Conservation (phyloP, 2,329 filamentous ascomycete species). For the Trichophyton benhamiae region DNA sequence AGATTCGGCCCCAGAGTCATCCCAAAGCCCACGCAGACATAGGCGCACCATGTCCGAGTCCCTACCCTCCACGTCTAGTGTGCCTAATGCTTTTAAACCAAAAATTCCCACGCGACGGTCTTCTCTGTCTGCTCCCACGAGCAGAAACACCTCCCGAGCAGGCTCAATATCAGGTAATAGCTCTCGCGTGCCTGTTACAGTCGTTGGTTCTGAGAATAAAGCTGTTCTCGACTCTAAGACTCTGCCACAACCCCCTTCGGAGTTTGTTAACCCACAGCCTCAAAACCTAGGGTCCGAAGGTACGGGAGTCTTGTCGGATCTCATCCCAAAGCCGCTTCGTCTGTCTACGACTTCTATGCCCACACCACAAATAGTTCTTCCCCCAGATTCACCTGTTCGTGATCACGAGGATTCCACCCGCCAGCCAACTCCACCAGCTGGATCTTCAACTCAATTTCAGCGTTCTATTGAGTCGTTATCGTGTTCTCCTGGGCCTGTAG, state of each 20-base stretch:
- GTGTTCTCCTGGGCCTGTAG: constrained; percentile 40
- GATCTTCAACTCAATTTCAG: constrained; percentile 20
- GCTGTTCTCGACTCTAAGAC: background rate
- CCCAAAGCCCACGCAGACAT: constrained; percentile 22
- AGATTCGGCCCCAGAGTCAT: constrained; percentile 22
- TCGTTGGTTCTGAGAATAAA: background rate
- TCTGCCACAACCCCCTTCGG: background rate
- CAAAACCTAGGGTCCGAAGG: background rate
- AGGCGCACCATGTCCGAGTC: constrained; percentile 33
- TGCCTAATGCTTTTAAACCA: constrained; percentile 16
- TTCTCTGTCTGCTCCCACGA: constrained; percentile 37
- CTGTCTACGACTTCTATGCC: background rate
- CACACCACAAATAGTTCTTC: background rate
- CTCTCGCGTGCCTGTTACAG: constrained; percentile 10
- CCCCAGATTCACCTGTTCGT: background rate
- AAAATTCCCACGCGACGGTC: constrained; percentile 31
- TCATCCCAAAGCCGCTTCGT: background rate
- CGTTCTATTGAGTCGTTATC: constrained; percentile 37
- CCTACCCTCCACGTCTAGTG: constrained; percentile 13
- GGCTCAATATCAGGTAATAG: constrained; percentile 36
- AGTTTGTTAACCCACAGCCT: background rate
- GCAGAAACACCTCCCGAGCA: constrained; percentile 32
- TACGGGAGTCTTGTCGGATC: background rate
- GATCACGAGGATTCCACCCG: background rate
- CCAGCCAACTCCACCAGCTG: constrained; percentile 2